Percentiles rank a stretch among this genome's conserved stretches.
phyloP scores from a whole-genome alignment of 2,329 filamentous ascomycete species.

The Sporothrix curviconia region DNA sequence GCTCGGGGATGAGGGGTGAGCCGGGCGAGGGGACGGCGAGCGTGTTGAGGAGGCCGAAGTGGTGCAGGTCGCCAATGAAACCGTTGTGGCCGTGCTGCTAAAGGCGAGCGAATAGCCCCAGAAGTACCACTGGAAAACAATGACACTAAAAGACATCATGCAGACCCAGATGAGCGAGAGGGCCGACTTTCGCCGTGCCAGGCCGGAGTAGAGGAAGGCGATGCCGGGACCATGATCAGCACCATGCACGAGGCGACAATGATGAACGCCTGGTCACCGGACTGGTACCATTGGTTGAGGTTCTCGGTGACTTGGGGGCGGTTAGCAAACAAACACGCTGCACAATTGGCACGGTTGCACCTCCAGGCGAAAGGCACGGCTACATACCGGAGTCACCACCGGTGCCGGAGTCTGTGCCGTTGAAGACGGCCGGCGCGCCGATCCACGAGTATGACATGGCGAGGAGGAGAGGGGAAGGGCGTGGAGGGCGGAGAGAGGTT shows the following conservation, averaged over 20 bases:
- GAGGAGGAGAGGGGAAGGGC: neutral
- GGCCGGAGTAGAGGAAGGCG: slow-evolving; percentile 93
- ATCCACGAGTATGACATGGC: slow-evolving; percentile 55
- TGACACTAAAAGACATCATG: slow-evolving; percentile 86
- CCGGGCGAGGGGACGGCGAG: slow-evolving; percentile 80
- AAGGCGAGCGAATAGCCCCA: slow-evolving; percentile 98
- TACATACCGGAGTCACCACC: slow-evolving; percentile 75
- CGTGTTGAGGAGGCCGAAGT: slow-evolving; percentile 83
- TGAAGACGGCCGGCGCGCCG: slow-evolving; percentile 53
- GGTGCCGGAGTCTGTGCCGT: slow-evolving; percentile 55
- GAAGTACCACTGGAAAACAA: slow-evolving; percentile 99
- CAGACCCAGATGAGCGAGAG: slow-evolving; percentile 95
- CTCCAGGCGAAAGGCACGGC: neutral
- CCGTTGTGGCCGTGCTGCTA: slow-evolving; percentile 74
- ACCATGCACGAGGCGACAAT: slow-evolving; percentile 87
- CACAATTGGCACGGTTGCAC: neutral
- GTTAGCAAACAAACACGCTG: neutral
- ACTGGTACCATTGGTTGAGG: slow-evolving; percentile 89
- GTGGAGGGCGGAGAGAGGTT: neutral
- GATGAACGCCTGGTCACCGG: slow-evolving; percentile 92
- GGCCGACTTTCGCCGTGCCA: slow-evolving; percentile 95
- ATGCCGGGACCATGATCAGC: slow-evolving; percentile 95
- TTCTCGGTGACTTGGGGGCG: slow-evolving; percentile 62
- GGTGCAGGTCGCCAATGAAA: slow-evolving; percentile 83
- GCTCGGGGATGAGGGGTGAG: slow-evolving; percentile 77